Evolutionary conservation across 2,329 filamentous ascomycete genomes (phyloP).

Genomic region (Aspergillus tubingensis): DNA sequence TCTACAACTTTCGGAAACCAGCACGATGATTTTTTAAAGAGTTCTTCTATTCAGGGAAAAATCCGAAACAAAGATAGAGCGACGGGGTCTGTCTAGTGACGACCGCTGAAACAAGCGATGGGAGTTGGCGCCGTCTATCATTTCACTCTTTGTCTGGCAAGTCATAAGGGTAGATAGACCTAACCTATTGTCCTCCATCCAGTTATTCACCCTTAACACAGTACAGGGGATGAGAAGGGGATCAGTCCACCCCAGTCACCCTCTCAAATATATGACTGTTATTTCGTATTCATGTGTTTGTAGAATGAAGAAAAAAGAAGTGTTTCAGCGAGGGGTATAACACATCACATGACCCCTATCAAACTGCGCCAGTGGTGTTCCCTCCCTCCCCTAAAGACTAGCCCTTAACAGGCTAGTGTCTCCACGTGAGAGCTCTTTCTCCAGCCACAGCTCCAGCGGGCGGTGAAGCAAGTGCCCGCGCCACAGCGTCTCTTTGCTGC

Average conservation of each 20-base stretch:
- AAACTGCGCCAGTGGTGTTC: not conserved
- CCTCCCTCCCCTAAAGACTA: not conserved
- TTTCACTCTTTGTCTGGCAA: not conserved
- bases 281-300: no score
- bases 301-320: not conserved
- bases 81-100: not conserved
- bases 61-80: not conserved
- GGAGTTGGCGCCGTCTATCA: not conserved
- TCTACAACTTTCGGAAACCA: not conserved
- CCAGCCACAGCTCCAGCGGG: conserved; percentile 8
- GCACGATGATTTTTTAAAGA: not conserved
- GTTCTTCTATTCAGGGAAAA: not conserved
- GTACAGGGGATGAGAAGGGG: no score
- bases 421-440: not conserved
- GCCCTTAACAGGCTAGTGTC: not conserved
- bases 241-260: no score
- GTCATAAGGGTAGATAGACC: not conserved
- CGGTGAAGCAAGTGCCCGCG: conserved; percentile 1
- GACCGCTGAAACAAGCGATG: conserved; percentile 1
- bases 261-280: no score
- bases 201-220: no score
- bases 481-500: conserved; percentile 4
- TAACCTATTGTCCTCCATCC: not conserved
- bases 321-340: not conserved
- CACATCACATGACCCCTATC: conserved; percentile 5